These are phyloP conservation scores for Clarkia xantiana DNA, from an alignment of 345 rosid species.

Conservation along the genomic window DNA sequence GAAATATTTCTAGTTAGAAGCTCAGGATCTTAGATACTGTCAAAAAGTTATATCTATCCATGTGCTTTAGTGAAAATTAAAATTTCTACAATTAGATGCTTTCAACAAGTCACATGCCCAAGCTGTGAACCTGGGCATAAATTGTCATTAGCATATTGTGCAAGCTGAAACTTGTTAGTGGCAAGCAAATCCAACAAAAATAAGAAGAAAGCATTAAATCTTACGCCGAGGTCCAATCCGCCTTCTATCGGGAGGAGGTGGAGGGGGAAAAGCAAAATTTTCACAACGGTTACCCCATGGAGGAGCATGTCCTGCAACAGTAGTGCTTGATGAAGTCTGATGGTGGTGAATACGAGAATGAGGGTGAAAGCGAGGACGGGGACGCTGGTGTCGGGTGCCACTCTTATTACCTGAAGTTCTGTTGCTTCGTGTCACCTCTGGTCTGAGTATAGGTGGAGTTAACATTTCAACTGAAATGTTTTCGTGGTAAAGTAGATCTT, in stretches of 20 bases:
- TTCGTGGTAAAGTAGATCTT: slow-evolving; percentile 12
- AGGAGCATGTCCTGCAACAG: slow-evolving; percentile 78
- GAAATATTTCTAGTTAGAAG: no score
- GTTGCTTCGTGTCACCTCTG: slow-evolving; percentile 7
- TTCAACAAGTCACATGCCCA: no score
- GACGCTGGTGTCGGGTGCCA: slow-evolving; percentile 8
- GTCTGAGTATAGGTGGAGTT: slow-evolving; percentile 10
- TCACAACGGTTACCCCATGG: slow-evolving; percentile 88
- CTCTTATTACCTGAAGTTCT: slow-evolving; percentile 14
- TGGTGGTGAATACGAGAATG: slow-evolving; percentile 49
- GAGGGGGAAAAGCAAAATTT: slow-evolving; percentile 78
- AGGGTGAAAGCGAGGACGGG: not conserved
- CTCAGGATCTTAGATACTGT: no score
- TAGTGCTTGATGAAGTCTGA: slow-evolving; percentile 7
- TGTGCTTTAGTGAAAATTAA: no score
- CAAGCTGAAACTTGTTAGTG: no score
- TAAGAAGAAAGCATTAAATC: slow-evolving; percentile 9
- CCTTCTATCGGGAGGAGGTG: slow-evolving; percentile 89
- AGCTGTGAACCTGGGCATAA: no score
- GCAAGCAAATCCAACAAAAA: not conserved
- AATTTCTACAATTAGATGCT: no score
- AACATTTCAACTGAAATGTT: slow-evolving; percentile 11
- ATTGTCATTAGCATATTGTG: no score
- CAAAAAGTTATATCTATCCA: no score
- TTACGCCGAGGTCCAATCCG: slow-evolving; percentile 94